Conservation (phyloP, 306 rosid species). For the Acacia acuminata region DNA sequence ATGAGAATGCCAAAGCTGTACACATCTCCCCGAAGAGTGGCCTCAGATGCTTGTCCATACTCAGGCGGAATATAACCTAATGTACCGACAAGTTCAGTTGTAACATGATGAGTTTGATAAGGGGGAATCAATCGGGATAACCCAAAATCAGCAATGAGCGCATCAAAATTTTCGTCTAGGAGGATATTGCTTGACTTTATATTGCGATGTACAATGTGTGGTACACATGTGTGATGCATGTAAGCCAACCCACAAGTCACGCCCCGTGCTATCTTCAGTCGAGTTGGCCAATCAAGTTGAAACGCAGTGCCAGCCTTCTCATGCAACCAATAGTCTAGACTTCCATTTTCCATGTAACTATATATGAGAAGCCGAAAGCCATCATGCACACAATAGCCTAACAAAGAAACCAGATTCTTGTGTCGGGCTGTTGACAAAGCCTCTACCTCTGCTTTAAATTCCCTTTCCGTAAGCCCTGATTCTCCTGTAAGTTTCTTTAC, state of each 20-base stretch:
- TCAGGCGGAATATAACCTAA: constrained; percentile 97
- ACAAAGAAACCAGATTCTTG: constrained; percentile 81
- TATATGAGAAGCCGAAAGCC: constrained; percentile 83
- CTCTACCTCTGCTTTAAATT: constrained; percentile 91
- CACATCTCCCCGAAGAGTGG: constrained; percentile 92
- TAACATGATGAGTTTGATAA: constrained; percentile 86
- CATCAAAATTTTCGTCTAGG: constrained; percentile 77
- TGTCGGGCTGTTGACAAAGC: constrained; percentile 90
- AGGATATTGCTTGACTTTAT: constrained; percentile 94
- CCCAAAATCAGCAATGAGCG: constrained; percentile 93
- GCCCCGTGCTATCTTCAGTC: constrained; percentile 68
- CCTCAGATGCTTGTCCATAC: constrained; percentile 96
- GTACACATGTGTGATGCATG: constrained; percentile 87
- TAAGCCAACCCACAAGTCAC: constrained; percentile 80
- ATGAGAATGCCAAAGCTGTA: constrained; percentile 93
- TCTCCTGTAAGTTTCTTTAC: constrained; percentile 95
- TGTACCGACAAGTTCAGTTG: constrained; percentile 97
- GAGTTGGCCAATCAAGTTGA: constrained; percentile 81
- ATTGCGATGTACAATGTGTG: constrained; percentile 92
- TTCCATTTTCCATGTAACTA: constrained; percentile 90
- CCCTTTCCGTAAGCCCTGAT: constrained; percentile 90
- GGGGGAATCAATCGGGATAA: constrained; percentile 84
- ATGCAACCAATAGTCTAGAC: constrained; percentile 92
- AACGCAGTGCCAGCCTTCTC: constrained; percentile 78
- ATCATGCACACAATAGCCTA: constrained; percentile 81